Evolutionary conservation across 2,329 filamentous ascomycete species (phyloP), one percentile per base, ranked within the genome.

Genomic region (Colletotrichum sp.): DNA sequence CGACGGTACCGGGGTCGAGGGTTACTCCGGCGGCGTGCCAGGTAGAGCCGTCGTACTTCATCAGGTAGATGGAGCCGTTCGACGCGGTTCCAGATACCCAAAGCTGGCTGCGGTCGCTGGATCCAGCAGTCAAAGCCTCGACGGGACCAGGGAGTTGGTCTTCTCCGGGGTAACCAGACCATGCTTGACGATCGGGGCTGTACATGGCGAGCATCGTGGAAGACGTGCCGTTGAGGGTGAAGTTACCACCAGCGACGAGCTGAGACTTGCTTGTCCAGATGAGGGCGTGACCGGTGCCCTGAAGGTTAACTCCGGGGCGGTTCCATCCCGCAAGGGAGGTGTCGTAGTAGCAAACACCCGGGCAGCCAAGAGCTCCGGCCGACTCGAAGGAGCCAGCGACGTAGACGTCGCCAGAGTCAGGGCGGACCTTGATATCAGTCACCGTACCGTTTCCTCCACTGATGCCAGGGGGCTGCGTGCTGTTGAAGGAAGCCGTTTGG

Each of bases 331-430:
- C 90, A 6, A 89, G 89, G 9, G 91, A 87, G 3, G 93, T 92
- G 81, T 94, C 93, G 86, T 95, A 98, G 75, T 94, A 88, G 85
- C 97, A 99, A 28, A 99, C 91, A 63, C 92, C 93, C 5, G 94
- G 92, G 82, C 97, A 99, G 57, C 92, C 93, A 34, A 99, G 90
- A 6, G 94, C 93, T 32, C 97, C 97, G 21, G 96, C 97, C 36
- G 91, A 92, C n/a, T 92, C 88, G 81, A 99, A 99, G 12, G 91
- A 92, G 36, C 97, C 97, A 49, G 94, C 96, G 36, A 99, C 94
- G 81, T 94, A 99, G 15, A 99, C 89, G 67, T 97, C 92, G 2
- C 90, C 88, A 21, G 92, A 92, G 71, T 90, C 90, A 1, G 95
- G 94, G 71, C 93, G 93, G 10, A 93, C 89, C 13, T 92, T 90